Conservation (phyloP, 176 grass and related monocot species). For the Elaeis guineensis region DNA sequence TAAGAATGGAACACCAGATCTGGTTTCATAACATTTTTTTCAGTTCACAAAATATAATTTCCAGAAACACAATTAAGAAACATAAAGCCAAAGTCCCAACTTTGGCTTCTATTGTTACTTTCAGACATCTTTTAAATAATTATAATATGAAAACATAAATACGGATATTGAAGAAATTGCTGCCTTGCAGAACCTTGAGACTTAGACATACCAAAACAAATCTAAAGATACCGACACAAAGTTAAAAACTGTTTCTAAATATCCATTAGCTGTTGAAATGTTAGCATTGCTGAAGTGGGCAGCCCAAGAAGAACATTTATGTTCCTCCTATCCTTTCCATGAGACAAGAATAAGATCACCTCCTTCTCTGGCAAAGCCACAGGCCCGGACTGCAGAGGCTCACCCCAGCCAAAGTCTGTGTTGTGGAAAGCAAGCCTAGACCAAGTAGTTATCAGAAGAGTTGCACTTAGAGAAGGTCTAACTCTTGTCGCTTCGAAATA, state of each 20-base stretch:
- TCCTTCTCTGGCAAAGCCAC: slow-evolving; percentile 69
- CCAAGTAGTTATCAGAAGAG: slow-evolving; percentile 70
- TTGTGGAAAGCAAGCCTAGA: slow-evolving; percentile 57
- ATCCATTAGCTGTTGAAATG: slow-evolving; percentile 42
- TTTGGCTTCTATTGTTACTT: no score
- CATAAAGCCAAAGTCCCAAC: no score
- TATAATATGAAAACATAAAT: no score
- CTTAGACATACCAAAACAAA: no score
- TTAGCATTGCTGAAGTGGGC: slow-evolving; percentile 50
- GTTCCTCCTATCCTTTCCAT: slow-evolving; percentile 41
- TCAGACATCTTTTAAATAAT: no score
- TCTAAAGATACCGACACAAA: no score
- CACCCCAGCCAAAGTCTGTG: slow-evolving; percentile 68
- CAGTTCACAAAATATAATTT: no score
- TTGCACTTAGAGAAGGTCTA: slow-evolving; percentile 58
- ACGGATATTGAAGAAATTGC: no score
- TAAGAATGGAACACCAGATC: no score
- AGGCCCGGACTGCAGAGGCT: slow-evolving; percentile 46
- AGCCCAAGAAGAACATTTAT: slow-evolving; percentile 68
- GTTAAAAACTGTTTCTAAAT: slow-evolving; percentile 7
- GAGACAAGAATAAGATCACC: slow-evolving; percentile 69
- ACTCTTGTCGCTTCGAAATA: slow-evolving; percentile 60
- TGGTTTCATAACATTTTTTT: no score
- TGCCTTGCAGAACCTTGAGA: no score
- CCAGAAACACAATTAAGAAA: no score